These are phyloP conservation scores for Botrytis paeoniae DNA, from an alignment of 2,329 filamentous ascomycete genomes.

Conservation along the genomic window DNA sequence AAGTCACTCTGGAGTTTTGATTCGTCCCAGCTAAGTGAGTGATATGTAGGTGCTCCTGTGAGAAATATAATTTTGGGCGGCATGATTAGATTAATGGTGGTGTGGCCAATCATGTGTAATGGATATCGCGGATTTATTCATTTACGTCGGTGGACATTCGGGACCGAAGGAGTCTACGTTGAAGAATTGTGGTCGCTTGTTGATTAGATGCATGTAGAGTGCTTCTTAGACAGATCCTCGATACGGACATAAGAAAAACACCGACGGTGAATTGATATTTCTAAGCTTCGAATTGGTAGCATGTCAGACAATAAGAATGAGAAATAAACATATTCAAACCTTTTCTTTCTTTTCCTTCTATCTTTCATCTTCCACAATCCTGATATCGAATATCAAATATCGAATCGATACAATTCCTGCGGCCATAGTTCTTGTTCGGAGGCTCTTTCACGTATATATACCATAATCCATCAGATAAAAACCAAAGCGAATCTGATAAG, in stretches of 20 bases:
- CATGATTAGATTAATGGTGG: constrained; percentile 6
- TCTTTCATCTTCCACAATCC: neutral
- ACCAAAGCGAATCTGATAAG: constrained; percentile 4
- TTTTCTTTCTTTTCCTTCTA: neutral
- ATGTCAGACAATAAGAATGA: neutral
- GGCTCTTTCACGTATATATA: neutral
- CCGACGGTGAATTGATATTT: neutral
- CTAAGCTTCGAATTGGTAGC: neutral
- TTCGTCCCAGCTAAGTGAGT: constrained; percentile 53
- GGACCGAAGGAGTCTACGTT: neutral
- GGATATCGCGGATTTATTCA: neutral
- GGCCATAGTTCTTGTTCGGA: neutral
- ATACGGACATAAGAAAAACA: constrained; percentile 1
- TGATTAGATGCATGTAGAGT: neutral
- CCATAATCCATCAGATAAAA: constrained; percentile 7
- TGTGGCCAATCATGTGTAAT: neutral
- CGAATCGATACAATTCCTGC: neutral
- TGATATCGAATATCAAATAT: neutral
- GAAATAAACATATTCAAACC: neutral
- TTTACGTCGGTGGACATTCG: neutral
- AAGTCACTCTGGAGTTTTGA: constrained; percentile 49
- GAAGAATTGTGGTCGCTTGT: neutral
- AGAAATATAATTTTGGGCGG: constrained; percentile 16
- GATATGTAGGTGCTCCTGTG: constrained; percentile 51
- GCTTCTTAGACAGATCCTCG: too few relatives aligned